phyloP scores from a whole-genome alignment of 768 basidiomycete genomes.

The Tephrocybe sp. region DNA sequence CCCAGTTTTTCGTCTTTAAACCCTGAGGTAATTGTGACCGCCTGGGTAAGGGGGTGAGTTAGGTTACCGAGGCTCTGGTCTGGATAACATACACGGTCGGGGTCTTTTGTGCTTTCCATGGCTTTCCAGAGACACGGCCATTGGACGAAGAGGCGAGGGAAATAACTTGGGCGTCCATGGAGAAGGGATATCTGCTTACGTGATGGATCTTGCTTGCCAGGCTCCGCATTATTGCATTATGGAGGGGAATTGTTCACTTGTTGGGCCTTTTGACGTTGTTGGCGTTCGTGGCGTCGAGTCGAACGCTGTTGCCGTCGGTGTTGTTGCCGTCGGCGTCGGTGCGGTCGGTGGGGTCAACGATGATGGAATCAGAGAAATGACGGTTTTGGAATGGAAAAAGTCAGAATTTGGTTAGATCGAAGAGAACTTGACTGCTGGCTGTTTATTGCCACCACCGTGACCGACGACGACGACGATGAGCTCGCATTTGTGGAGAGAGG shows the following conservation, averaged over 20 bases:
- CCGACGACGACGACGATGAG: no score
- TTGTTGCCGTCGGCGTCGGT: background rate
- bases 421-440: background rate
- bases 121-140: slow-evolving; percentile 68
- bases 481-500: slow-evolving; percentile 13
- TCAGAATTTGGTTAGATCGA: slow-evolving; percentile 8
- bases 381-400: slow-evolving; percentile 11
- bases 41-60: slow-evolving; percentile 33
- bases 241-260: background rate
- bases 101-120: slow-evolving; percentile 56
- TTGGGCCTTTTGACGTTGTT: background rate
- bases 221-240: no score
- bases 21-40: slow-evolving; percentile 66
- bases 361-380: slow-evolving; percentile 8
- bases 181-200: slow-evolving; percentile 2
- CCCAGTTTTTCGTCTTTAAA: slow-evolving; percentile 65
- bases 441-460: slow-evolving; percentile 12
- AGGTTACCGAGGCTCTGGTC: background rate
- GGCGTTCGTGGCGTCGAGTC: no score
- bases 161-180: slow-evolving; percentile 21
- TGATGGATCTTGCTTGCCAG: no score
- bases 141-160: slow-evolving; percentile 55
- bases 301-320: background rate
- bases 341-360: background rate
- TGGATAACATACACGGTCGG: slow-evolving; percentile 44